Evolutionary conservation across 2,329 filamentous ascomycete genomes (phyloP).

Genomic region (Botrytis cinerea): DNA sequence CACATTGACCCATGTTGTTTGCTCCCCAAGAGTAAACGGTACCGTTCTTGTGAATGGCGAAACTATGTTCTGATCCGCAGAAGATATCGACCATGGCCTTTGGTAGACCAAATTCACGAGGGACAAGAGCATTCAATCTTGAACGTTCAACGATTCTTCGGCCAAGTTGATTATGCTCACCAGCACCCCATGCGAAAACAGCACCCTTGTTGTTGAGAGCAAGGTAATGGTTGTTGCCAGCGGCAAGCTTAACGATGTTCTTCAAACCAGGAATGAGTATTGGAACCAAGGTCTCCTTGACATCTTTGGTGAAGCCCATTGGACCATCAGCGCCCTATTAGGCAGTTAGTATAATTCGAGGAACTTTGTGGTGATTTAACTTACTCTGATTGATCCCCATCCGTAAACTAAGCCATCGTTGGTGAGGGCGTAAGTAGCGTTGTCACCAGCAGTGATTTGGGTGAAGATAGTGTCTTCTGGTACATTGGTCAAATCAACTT

Average conservation of each 20-base stretch:
- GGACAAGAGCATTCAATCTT: conserved; percentile 31
- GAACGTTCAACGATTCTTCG: conserved; percentile 41
- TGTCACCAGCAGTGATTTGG: conserved; percentile 73
- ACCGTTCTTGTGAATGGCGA: conserved; percentile 68
- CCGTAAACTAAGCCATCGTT: conserved; percentile 76
- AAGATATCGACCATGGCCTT: conserved; percentile 34
- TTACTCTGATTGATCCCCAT: conserved; percentile 77
- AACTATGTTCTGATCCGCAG: conserved; percentile 76
- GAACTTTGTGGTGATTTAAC: conserved; percentile 31
- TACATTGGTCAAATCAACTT: conserved; percentile 61
- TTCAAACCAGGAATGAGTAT: conserved; percentile 57
- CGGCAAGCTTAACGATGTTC: conserved; percentile 54
- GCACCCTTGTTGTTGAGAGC: conserved; percentile 58
- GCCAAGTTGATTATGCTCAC: conserved; percentile 65
- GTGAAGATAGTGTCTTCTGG: conserved; percentile 56
- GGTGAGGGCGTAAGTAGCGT: conserved; percentile 73
- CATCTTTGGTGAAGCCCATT: conserved; percentile 51
- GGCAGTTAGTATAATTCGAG: conserved; percentile 25
- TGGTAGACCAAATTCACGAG: conserved; percentile 27
- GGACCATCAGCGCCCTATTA: conserved; percentile 61
- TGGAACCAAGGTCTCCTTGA: conserved; percentile 36
- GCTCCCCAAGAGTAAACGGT: conserved; percentile 80
- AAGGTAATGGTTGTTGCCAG: conserved; percentile 59
- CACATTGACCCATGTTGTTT: conserved; percentile 84
- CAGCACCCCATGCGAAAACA: conserved; percentile 66